These are phyloP conservation scores for Schoenoplectus triqueter DNA, from an alignment of 202 grass and related monocot genomes.

Conservation along the genomic window DNA sequence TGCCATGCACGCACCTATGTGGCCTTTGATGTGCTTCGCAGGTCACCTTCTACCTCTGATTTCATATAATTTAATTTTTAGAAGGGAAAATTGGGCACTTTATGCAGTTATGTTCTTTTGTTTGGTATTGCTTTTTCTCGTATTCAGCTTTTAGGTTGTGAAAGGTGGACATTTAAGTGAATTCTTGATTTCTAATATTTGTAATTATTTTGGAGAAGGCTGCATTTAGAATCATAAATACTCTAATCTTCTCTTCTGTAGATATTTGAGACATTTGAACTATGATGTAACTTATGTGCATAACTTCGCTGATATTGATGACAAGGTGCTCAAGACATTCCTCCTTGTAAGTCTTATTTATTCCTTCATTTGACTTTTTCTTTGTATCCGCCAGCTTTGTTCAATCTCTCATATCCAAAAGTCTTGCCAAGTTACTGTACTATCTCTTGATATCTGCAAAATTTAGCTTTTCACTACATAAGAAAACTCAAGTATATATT, in stretches of 20 bases:
- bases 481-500: not conserved
- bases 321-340: constrained; percentile 60
- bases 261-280: constrained; percentile 79
- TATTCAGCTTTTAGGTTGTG: not conserved
- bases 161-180: not conserved
- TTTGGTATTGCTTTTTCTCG: not conserved
- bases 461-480: not conserved
- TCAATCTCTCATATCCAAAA: not conserved
- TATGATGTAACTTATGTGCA: constrained; percentile 87
- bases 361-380: constrained; percentile 24
- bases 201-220: constrained; percentile 13
- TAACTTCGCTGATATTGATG: constrained; percentile 92
- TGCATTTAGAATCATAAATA: constrained; percentile 17
- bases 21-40: constrained; percentile 83
- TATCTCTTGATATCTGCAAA: constrained; percentile 12
- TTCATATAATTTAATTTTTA: constrained; percentile 4
- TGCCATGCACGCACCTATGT: constrained; percentile 87
- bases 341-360: not conserved
- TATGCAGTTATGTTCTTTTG: not conserved
- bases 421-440: not conserved
- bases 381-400: not conserved
- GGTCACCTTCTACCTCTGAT: constrained; percentile 42
- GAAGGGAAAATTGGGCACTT: not conserved
- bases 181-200: not conserved
- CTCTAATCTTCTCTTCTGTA: constrained; percentile 39